Base-by-base conservation (phyloP, 2,329 filamentous ascomycete genomes). In the Periconia sp. region DNA sequence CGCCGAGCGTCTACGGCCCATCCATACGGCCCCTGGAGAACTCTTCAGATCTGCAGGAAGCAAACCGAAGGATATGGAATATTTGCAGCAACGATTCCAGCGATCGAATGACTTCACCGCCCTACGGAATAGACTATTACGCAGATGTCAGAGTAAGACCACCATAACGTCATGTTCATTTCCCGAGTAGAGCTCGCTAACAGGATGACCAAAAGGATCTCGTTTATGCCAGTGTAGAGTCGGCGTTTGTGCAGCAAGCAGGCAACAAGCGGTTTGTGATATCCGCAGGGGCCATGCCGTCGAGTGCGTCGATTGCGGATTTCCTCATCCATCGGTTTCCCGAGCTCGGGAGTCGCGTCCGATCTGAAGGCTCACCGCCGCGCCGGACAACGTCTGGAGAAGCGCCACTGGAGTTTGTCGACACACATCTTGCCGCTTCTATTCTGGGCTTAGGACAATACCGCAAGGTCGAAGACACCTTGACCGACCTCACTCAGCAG, bases 111-210 rank as follows among this genome's bases (percentile, higher is more conserved):
- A 53, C 46, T n/a, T 55, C 58, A 41, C 58, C 61, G 30, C 62
- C 64, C 31, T 64, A 64, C 45, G 63, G 64, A 11, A 65, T 68
- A 18, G 57, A 60, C 31, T 63, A 60, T 33, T 69, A 60, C 43
- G 52, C 55, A 11, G 68, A 70, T 52, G 65, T 67, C n/a, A 59
- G 68, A 54, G 68, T 70, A 53, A 60, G 68, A 65, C 35, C 40
- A 23, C 43, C 33, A 37, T 37, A 27, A 41, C 37, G 27, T 48
- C 50, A 41, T 42, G 31, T 47, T 15, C 23, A 18, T 9, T 15
- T 18, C 18, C 48, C 23, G 40, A 8, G 43, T 14, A 27, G 51
- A 45, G 41, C 44, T 42, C 37, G 48, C 64, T 65, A 53, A 65
- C 45, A 23, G n/a, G 40, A 23, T 46, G n/a, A n/a, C 11, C 19